phyloP scores from a whole-genome alignment of 1,284 basidiomycete species.

The Cutaneotrichosporon spelunceum region DNA sequence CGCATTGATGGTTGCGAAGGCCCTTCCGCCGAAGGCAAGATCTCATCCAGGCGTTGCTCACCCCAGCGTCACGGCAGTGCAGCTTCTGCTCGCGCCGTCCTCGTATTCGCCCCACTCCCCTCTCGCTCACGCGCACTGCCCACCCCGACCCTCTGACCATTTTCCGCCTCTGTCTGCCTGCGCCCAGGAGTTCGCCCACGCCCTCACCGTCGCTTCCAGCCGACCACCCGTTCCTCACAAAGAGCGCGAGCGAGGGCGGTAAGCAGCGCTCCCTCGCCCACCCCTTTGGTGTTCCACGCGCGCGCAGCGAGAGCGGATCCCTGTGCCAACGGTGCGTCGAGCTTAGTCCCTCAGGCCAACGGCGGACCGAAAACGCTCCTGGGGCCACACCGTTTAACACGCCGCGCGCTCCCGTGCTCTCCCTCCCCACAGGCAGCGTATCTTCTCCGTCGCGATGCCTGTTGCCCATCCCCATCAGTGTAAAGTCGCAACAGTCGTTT shows the following conservation, averaged over 20 bases:
- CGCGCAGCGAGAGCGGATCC: background rate
- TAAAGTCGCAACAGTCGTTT: no score
- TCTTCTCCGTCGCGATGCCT: no score
- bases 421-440: no score
- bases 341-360: no score
- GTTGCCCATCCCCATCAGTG: no score
- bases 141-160: background rate
- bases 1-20: background rate
- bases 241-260: background rate
- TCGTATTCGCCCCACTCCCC: background rate
- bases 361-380: background rate
- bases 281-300: background rate
- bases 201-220: background rate
- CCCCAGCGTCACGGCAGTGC: background rate
- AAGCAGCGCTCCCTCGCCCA: background rate
- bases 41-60: background rate
- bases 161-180: background rate
- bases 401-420: background rate
- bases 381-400: background rate
- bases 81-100: background rate
- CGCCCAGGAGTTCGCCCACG: background rate
- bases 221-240: background rate
- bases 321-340: background rate
- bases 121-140: background rate
- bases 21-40: background rate